Evolutionary conservation across 2,329 filamentous ascomycete species (phyloP).

Genomic region (Penicillium polonicum): DNA sequence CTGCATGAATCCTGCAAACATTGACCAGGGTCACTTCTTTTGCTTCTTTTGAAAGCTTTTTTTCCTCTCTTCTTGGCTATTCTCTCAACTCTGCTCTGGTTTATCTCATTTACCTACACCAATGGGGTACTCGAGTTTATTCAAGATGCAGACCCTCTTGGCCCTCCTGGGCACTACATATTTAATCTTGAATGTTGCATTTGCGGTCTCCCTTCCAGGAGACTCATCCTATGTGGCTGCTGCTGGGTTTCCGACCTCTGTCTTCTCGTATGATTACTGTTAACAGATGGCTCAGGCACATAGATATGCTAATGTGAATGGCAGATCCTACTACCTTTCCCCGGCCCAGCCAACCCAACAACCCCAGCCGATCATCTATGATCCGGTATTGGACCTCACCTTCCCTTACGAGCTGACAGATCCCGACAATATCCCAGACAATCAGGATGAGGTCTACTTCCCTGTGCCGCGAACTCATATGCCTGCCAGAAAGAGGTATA

Average conservation of each 20-base stretch:
- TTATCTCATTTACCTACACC: background rate
- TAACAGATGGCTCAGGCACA: background rate
- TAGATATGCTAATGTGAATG: constrained; percentile 7
- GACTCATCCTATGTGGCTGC: constrained; percentile 32
- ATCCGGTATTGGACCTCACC: constrained; percentile 56
- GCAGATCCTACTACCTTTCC: constrained; percentile 47
- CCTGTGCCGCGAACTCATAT: constrained; percentile 51
- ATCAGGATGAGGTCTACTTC: constrained; percentile 52
- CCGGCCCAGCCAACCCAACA: constrained; percentile 48
- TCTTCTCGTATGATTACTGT: constrained; percentile 42
- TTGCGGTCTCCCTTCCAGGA: constrained; percentile 23
- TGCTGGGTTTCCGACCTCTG: constrained; percentile 52
- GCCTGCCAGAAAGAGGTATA: constrained; percentile 39
- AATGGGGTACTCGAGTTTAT: background rate
- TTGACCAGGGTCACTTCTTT: background rate
- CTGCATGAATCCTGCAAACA: background rate
- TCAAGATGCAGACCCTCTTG: constrained; percentile 15
- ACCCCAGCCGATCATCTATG: constrained; percentile 55
- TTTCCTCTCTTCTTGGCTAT: background rate
- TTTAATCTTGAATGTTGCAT: background rate
- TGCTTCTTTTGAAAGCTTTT: background rate
- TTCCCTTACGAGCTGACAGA: constrained; percentile 57
- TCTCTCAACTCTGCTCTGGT: background rate
- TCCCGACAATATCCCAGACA: constrained; percentile 52
- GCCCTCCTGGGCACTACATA: background rate